These are phyloP conservation scores for Pichia cactophila DNA, from an alignment of 1,139 yeast species.

Conservation along the genomic window DNA sequence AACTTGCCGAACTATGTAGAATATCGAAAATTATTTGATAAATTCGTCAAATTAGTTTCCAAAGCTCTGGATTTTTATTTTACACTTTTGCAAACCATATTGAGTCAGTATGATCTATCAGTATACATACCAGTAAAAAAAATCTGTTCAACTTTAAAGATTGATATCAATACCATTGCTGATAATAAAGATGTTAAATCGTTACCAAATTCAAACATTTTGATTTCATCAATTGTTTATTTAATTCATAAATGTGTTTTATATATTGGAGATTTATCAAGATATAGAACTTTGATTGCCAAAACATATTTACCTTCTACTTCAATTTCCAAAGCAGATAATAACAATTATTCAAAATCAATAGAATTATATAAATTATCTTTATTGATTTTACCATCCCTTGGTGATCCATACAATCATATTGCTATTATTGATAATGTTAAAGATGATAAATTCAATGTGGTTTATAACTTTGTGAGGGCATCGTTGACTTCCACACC, in stretches of 20 bases:
- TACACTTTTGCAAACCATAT: conserved; percentile 32
- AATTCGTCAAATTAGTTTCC: conserved; percentile 41
- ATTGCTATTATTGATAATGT: conserved; percentile 49
- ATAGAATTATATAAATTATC: conserved; percentile 45
- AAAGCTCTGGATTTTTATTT: conserved; percentile 42
- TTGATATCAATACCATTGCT: conserved; percentile 10
- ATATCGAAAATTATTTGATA: conserved; percentile 47
- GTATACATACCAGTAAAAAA: conserved; percentile 32
- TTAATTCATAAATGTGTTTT: conserved; percentile 48
- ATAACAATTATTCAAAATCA: conserved; percentile 36
- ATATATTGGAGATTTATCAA: conserved; percentile 51
- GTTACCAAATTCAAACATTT: conserved; percentile 10
- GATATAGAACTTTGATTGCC: conserved; percentile 47
- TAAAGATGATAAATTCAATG: conserved; percentile 33
- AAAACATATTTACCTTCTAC: conserved; percentile 34
- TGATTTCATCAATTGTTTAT: conserved; percentile 35
- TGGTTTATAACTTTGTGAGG: conserved; percentile 48
- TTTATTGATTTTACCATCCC: conserved; percentile 50
- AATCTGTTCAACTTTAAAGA: conserved; percentile 26
- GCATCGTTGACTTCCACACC: conserved; percentile 52
- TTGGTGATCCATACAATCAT: conserved; percentile 62
- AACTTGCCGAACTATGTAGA: conserved; percentile 37
- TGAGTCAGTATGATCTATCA: conserved; percentile 32
- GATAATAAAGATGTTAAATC: conserved; percentile 9
- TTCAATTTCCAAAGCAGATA: conserved; percentile 33